These are phyloP conservation scores for Amborella trichopoda DNA, from an alignment of 164 flowering plant species.

Conservation along the genomic window DNA sequence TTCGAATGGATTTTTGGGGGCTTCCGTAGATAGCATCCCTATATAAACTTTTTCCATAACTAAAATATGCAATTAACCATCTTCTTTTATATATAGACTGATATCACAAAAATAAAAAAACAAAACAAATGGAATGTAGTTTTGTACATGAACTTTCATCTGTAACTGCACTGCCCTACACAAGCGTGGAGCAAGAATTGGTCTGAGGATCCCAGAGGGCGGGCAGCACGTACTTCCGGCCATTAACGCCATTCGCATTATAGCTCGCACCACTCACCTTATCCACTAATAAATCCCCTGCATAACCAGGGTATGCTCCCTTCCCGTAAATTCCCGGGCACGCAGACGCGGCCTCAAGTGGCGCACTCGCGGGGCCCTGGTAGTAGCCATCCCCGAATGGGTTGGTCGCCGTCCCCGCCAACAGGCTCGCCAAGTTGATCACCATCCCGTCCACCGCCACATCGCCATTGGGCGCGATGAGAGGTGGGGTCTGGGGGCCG, in stretches of 20 bases:
- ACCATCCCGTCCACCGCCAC: constrained; percentile 20
- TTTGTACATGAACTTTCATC: no score
- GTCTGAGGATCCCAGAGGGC: constrained; percentile 17
- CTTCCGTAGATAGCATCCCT: no score
- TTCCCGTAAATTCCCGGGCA: constrained; percentile 18
- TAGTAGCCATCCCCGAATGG: constrained; percentile 14
- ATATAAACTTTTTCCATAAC: no score
- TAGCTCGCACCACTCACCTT: constrained; percentile 15
- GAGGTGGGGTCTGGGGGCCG: constrained; percentile 15
- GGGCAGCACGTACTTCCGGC: constrained; percentile 13
- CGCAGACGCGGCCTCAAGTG: constrained; percentile 13
- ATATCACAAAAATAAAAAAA: no score
- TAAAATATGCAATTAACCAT: no score
- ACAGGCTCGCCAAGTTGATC: constrained; percentile 12
- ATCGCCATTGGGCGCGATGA: constrained; percentile 15
- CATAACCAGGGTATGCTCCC: constrained; percentile 22
- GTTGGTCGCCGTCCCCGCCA: constrained; percentile 17
- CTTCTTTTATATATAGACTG: no score
- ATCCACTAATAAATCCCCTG: constrained; percentile 17
- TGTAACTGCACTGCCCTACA: no score
- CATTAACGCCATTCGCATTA: constrained; percentile 19
- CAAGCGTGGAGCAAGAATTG: constrained; percentile 21
- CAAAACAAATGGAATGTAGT: no score
- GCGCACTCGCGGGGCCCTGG: constrained; percentile 11
- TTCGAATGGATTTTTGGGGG: no score